A percentile compares a stretch with the other conserved stretches of the same genome.
Evolutionary conservation across 768 basidiomycete species (phyloP).

Genomic region (Omphalotus guepiniiformis): DNA sequence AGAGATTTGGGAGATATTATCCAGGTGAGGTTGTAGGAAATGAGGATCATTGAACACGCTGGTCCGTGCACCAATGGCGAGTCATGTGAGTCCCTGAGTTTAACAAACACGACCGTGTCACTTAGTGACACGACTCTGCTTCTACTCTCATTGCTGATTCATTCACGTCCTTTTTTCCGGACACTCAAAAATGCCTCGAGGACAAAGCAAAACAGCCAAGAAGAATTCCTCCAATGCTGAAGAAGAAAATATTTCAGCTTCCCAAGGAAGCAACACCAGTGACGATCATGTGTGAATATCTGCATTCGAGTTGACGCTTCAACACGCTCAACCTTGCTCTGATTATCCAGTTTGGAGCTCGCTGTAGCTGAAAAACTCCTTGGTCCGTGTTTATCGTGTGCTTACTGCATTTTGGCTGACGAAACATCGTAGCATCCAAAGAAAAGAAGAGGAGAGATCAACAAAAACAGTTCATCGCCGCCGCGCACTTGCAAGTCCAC

Average conservation of each 20-base stretch:
- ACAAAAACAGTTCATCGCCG: background rate
- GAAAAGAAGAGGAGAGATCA: conserved; percentile 8
- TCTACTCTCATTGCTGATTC: too few species aligned
- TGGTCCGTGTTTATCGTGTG: background rate
- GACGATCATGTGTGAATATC: conserved; percentile 1
- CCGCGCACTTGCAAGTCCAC: background rate
- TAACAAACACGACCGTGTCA: too few species aligned
- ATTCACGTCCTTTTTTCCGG: background rate
- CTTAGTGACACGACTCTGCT: too few species aligned
- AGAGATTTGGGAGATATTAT: too few species aligned
- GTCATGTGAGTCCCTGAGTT: too few species aligned
- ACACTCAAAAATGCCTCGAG: background rate
- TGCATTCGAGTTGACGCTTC: background rate
- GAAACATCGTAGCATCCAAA: background rate
- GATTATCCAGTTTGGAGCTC: background rate
- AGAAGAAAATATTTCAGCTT: background rate
- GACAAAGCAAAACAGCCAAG: background rate
- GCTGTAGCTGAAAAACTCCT: conserved; percentile 1
- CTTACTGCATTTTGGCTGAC: background rate
- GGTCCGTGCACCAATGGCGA: too few species aligned
- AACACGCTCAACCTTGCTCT: background rate
- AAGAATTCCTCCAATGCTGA: background rate
- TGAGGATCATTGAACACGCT: too few species aligned
- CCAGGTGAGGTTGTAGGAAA: too few species aligned
- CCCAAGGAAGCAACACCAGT: conserved; percentile 5